These are phyloP conservation scores for Calendula officinalis DNA, from an alignment of 129 eudicot genomes.

Conservation along the genomic window DNA sequence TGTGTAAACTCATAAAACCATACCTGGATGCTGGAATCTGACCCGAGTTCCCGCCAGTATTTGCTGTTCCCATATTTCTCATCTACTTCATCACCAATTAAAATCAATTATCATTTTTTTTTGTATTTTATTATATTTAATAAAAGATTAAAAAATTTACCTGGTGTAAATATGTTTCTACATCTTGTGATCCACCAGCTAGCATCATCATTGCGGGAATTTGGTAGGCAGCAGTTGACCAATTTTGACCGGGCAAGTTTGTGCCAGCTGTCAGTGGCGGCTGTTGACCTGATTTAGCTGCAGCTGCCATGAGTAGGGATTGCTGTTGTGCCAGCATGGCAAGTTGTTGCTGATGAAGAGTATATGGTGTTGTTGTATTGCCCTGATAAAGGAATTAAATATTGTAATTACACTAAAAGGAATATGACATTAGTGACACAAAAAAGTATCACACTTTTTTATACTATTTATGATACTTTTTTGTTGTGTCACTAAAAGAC, in stretches of 20 bases:
- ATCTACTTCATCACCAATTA: conserved; percentile 37
- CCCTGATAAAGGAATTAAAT: conserved; percentile 41
- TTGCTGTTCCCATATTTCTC: conserved; percentile 51
- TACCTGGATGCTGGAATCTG: conserved; percentile 71
- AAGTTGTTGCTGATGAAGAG: conserved; percentile 52
- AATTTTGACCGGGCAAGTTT: conserved; percentile 51
- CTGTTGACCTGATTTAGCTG: conserved; percentile 73
- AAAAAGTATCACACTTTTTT: no score
- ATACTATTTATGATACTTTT: no score
- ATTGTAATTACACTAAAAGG: not conserved
- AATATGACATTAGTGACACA: no score
- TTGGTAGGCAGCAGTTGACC: conserved; percentile 72
- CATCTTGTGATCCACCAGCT: conserved; percentile 47
- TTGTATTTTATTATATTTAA: not conserved
- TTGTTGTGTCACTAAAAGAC: no score
- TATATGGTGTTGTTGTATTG: conserved; percentile 47
- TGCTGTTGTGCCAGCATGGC: conserved; percentile 76
- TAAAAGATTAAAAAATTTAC: conserved; percentile 30
- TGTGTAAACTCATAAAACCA: not conserved
- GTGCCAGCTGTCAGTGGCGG: conserved; percentile 50
- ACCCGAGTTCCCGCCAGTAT: conserved; percentile 45
- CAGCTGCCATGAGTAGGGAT: conserved; percentile 74
- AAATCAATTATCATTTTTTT: conserved; percentile 14
- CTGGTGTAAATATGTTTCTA: conserved; percentile 62
- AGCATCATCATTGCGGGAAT: conserved; percentile 72